These are phyloP conservation scores for Helichrysum umbraculigerum DNA, from an alignment of 129 eudicot species.

Conservation along the genomic window DNA sequence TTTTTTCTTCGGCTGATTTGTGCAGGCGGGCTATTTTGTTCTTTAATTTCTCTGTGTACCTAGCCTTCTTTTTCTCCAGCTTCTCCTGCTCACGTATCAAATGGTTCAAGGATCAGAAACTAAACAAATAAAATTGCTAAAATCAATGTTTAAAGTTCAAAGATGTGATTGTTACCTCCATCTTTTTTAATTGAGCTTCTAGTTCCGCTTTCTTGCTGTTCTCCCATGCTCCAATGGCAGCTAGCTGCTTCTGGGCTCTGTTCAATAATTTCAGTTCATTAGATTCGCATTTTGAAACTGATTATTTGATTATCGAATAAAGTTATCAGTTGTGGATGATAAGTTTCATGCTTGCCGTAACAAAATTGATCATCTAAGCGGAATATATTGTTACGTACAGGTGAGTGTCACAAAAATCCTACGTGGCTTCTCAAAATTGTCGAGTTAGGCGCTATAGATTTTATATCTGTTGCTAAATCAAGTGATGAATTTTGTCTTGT, in stretches of 20 bases:
- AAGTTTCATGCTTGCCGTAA: background rate
- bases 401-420: too few relatives aligned
- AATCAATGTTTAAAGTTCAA: background rate
- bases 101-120: background rate
- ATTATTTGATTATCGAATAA: background rate
- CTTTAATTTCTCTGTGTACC: conserved; percentile 52
- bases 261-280: conserved; percentile 8
- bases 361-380: background rate
- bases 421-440: too few relatives aligned
- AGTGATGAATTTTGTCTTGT: too few relatives aligned
- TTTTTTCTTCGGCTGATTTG: conserved; percentile 66
- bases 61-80: conserved; percentile 64
- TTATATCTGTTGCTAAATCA: too few relatives aligned
- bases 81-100: conserved; percentile 42
- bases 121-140: background rate
- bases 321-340: background rate
- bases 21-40: conserved; percentile 59
- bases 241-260: conserved; percentile 76
- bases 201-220: conserved; percentile 79
- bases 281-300: background rate
- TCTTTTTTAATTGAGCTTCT: conserved; percentile 70
- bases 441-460: too few relatives aligned
- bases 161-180: conserved; percentile 51
- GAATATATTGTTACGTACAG: too few relatives aligned
- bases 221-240: conserved; percentile 74